Conservation (phyloP, 352 stramenopile species). For the Globisporangium cylindrosporum region DNA sequence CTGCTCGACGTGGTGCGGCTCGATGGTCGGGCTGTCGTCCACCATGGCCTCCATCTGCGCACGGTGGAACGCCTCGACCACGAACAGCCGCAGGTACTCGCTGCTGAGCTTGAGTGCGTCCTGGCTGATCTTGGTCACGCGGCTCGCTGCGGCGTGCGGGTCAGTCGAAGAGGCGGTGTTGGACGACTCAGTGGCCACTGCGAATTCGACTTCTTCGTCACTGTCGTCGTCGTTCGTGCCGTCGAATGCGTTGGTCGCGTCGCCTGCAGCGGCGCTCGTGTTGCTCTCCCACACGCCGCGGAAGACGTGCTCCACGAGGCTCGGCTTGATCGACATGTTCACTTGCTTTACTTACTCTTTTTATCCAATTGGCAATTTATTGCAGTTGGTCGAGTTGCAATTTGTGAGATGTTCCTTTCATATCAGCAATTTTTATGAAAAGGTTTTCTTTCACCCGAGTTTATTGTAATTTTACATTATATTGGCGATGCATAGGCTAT, state of each 20-base stretch:
- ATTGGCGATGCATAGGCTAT: not conserved
- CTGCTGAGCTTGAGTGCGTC: slow-evolving; percentile 75
- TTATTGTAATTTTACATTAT: not conserved
- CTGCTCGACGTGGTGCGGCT: slow-evolving; percentile 79
- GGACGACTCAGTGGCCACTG: not conserved
- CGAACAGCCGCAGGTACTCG: slow-evolving; percentile 76
- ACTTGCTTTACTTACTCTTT: not conserved
- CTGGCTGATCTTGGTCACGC: slow-evolving; percentile 67
- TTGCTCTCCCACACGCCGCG: slow-evolving; percentile 52
- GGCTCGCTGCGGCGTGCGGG: slow-evolving; percentile 20
- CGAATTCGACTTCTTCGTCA: slow-evolving; percentile 41
- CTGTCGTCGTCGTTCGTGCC: slow-evolving; percentile 37
- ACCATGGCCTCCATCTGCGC: slow-evolving; percentile 88
- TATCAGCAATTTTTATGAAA: too few species aligned
- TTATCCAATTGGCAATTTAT: not conserved
- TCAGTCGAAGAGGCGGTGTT: slow-evolving; percentile 24
- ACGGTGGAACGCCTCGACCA: slow-evolving; percentile 66
- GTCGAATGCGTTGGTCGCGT: slow-evolving; percentile 8
- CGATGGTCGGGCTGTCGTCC: slow-evolving; percentile 66
- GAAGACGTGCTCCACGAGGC: slow-evolving; percentile 75
- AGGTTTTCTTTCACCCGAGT: too few species aligned
- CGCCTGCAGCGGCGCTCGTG: not conserved
- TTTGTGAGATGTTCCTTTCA: not conserved
- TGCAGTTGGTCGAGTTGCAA: not conserved
- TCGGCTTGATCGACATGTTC: slow-evolving; percentile 46